Conservation (phyloP, 371 early-diverging fungal genomes). For the Mortierella sp. region DNA sequence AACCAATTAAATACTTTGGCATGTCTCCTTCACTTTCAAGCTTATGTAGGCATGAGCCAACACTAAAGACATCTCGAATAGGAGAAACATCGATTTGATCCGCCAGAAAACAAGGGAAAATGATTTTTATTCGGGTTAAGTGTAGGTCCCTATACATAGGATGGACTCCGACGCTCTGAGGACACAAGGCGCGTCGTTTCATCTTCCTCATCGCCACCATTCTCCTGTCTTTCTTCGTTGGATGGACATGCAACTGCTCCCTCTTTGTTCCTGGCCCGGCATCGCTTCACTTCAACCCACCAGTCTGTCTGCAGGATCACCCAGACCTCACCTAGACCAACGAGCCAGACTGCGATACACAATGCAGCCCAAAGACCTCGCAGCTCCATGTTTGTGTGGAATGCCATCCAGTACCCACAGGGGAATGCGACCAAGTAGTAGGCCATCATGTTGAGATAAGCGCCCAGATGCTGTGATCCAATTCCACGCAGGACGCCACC, state of each 20-base stretch:
- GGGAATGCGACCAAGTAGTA: conserved; percentile 79
- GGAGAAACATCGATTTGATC: too few relatives aligned
- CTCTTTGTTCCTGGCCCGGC: conserved; percentile 48
- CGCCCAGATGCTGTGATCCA: conserved; percentile 72
- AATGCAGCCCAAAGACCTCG: conserved; percentile 77
- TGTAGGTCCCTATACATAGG: too few relatives aligned
- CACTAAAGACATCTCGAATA: too few relatives aligned
- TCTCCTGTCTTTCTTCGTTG: not conserved
- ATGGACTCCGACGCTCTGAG: too few relatives aligned
- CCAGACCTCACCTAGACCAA: conserved; percentile 55
- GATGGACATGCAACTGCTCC: conserved; percentile 7
- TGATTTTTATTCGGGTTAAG: too few relatives aligned
- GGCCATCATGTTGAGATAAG: conserved; percentile 67
- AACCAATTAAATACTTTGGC: too few relatives aligned
- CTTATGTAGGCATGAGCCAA: too few relatives aligned
- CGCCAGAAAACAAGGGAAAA: too few relatives aligned
- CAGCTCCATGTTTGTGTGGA: conserved; percentile 64
- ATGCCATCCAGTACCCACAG: conserved; percentile 70
- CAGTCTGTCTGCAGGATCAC: conserved; percentile 60
- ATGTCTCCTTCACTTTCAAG: too few relatives aligned
- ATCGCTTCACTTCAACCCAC: conserved; percentile 57
- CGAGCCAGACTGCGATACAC: conserved; percentile 60
- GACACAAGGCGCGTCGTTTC: not conserved
- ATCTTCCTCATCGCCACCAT: not conserved
- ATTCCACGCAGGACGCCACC: conserved; percentile 75